Base-by-base conservation (phyloP, 1,139 yeast species). In the Chernovozyma aurita region DNA sequence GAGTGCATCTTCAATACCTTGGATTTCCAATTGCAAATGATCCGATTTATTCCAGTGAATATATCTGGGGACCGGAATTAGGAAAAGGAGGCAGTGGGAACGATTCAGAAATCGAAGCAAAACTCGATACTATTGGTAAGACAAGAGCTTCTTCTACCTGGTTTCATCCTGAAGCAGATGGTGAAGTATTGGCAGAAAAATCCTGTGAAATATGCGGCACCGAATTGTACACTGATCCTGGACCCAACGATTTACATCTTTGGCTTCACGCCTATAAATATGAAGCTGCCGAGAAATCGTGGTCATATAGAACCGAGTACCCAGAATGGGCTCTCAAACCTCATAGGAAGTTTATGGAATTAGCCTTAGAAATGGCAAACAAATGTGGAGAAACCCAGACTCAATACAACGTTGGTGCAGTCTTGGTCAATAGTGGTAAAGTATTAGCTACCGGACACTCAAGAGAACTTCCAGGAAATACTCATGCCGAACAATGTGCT, bases 401-500 rank as follows among this genome's bases (percentile, higher is more conserved):
- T 0, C 97, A 95, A 15, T 94, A 84, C 54, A 82, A 92, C 43
- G 98, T 94, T 5, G 99, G 99, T 3, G 95, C 97, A 1, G 81
- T 88, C 0, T 61, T 94, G 12, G 95, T 83, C 0, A 63, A 74
- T 40, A 75, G 79, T 35, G 85, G 84, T 8, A 55, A 74, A 36
- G 65, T 92, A 0, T 54, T 94, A 14, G 70, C 84, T 8, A 80
- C 87, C 0, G 99, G 99, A 0, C 85, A 77, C 51, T 86, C 97
- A 0, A 70, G 98, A 41, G 98, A 94, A 55, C 63, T 92, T 3
- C 86, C 85, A 14, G 98, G 98, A 0, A 94, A 94, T 55, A 94
- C 99, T 0, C 99, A 94, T 57, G 98, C 98, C 2, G 99, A 94
- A 53, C 97, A 94, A 53, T 84, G 95, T 64, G 97, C 97, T 0